Conservation (phyloP, 2,329 filamentous ascomycete species). For the Septoria linicola region DNA sequence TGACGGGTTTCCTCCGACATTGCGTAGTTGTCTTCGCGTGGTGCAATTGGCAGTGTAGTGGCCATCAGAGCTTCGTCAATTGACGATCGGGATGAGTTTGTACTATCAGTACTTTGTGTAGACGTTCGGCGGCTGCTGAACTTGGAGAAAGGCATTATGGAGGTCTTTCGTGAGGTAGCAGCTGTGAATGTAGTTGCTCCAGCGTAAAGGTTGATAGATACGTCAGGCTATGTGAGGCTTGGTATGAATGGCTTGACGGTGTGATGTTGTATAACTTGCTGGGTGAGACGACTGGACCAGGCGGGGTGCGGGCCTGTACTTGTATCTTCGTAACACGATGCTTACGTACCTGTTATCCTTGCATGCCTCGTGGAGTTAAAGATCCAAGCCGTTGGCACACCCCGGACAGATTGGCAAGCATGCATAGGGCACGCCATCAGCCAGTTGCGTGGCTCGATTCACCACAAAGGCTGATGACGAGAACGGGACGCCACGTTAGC, state of each 20-base stretch:
- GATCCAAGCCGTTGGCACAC: constrained; percentile 4
- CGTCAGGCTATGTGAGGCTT: constrained; percentile 4
- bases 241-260: background rate
- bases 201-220: constrained; percentile 9
- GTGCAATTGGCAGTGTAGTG: constrained; percentile 34
- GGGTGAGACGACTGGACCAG: background rate
- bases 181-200: constrained; percentile 13
- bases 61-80: constrained; percentile 27
- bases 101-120: constrained; percentile 25
- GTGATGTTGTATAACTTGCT: background rate
- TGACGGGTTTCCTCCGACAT: constrained; percentile 33
- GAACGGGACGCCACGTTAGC: background rate
- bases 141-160: constrained; percentile 31
- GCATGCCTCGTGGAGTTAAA: constrained; percentile 6
- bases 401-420: constrained; percentile 9
- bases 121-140: constrained; percentile 29
- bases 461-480: background rate
- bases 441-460: background rate
- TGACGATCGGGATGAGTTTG: constrained; percentile 27
- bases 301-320: background rate
- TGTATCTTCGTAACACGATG: too few species aligned
- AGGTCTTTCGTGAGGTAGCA: constrained; percentile 8
- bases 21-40: constrained; percentile 35
- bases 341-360: constrained; percentile 3
- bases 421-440: background rate